Conservation (phyloP, 2,329 filamentous ascomycete genomes). For the Pestalotiopsis sp. region DNA sequence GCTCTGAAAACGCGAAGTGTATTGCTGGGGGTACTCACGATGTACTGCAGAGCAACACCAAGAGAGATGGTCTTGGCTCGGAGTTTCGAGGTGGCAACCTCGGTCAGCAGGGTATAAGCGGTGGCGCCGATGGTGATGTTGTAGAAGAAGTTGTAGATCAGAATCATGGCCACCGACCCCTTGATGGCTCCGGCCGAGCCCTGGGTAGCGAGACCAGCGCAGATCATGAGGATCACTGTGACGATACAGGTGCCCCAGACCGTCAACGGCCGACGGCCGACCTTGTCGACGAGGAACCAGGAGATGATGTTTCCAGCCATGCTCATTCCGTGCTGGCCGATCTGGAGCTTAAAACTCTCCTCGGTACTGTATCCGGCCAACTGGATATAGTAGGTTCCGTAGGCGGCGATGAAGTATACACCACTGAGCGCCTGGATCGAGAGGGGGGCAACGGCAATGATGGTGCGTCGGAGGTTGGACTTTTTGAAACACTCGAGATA, state of each 20-base stretch:
- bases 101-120: conserved; percentile 29
- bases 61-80: conserved; percentile 36
- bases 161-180: conserved; percentile 36
- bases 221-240: conserved; percentile 42
- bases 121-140: conserved; percentile 43
- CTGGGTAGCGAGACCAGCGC: conserved; percentile 36
- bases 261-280: conserved; percentile 39
- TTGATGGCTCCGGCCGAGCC: conserved; percentile 22
- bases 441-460: conserved; percentile 15
- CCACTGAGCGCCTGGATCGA: conserved; percentile 15
- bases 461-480: conserved; percentile 33
- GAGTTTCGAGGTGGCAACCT: conserved; percentile 31
- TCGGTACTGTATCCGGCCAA: conserved; percentile 20
- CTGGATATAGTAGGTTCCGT: conserved; percentile 14
- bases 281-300: conserved; percentile 38
- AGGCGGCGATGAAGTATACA: conserved; percentile 14
- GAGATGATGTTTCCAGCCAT: conserved; percentile 43
- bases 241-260: conserved; percentile 36
- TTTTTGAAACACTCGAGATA: conserved; percentile 43
- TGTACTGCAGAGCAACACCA: conserved; percentile 32
- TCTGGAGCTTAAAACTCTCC: conserved; percentile 39
- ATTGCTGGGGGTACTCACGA: neutral
- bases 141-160: conserved; percentile 41
- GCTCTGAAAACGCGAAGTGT: neutral
- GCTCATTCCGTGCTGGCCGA: conserved; percentile 40